These are phyloP conservation scores for Pythium rishiriense DNA, from an alignment of 352 stramenopile species.

Conservation along the genomic window DNA sequence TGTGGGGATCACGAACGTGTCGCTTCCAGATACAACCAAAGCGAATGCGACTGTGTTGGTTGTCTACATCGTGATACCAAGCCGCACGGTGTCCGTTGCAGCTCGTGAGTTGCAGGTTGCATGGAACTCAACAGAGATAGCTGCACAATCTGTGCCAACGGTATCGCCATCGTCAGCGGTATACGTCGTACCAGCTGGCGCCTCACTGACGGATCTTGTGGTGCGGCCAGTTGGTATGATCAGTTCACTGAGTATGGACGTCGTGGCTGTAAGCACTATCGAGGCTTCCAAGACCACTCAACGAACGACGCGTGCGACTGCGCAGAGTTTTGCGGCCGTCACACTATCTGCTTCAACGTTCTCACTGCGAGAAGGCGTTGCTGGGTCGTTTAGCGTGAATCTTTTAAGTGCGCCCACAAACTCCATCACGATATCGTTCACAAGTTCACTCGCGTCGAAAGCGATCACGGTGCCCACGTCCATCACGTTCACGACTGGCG, in stretches of 20 bases:
- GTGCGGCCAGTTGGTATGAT: constrained; percentile 20
- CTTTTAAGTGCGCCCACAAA: constrained; percentile 44
- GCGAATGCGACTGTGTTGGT: constrained; percentile 32
- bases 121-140: constrained; percentile 35
- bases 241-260: constrained; percentile 17
- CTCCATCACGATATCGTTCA: constrained; percentile 38
- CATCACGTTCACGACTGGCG: constrained; percentile 30
- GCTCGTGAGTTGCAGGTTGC: constrained; percentile 35
- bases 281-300: constrained; percentile 49
- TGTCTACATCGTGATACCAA: constrained; percentile 35
- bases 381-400: constrained; percentile 25
- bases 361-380: constrained; percentile 41
- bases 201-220: constrained; percentile 28
- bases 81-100: constrained; percentile 13
- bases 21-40: constrained; percentile 35
- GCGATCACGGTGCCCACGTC: constrained; percentile 27
- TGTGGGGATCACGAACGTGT: constrained; percentile 40
- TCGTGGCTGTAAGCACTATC: constrained; percentile 34
- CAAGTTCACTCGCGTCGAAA: constrained; percentile 32
- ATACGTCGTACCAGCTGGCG: constrained; percentile 36
- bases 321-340: constrained; percentile 38
- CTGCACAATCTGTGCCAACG: constrained; percentile 28
- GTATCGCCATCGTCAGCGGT: constrained; percentile 33
- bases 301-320: constrained; percentile 26
- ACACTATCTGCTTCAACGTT: constrained; percentile 41